These are phyloP conservation scores for Schizosaccharomyces octosporus DNA, from an alignment of 805 yeast species.

Conservation along the genomic window DNA sequence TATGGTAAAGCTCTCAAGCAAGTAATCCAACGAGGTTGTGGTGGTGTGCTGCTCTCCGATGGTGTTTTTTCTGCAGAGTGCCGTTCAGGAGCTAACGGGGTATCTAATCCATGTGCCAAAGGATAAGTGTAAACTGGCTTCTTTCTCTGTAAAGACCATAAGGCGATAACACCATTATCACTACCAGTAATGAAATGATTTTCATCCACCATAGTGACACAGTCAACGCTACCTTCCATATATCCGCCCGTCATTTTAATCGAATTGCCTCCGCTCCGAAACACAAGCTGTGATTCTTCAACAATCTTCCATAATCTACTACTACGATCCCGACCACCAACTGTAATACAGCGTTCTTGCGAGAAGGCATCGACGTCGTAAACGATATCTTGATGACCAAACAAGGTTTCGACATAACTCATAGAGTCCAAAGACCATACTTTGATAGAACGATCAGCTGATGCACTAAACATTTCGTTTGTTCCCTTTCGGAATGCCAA, in stretches of 20 bases:
- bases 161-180: constrained; percentile 71
- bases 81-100: constrained; percentile 22
- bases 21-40: constrained; percentile 70
- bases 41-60: constrained; percentile 21
- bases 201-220: constrained; percentile 77
- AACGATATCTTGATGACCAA: constrained; percentile 86
- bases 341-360: constrained; percentile 82
- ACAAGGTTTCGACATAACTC: constrained; percentile 70
- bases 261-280: constrained; percentile 31
- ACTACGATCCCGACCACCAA: constrained; percentile 83
- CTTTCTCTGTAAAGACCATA: constrained; percentile 81
- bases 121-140: constrained; percentile 53
- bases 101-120: constrained; percentile 51
- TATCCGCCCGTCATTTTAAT: constrained; percentile 28
- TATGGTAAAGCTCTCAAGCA: constrained; percentile 61
- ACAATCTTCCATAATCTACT: constrained; percentile 93
- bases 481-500: constrained; percentile 55
- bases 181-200: constrained; percentile 83
- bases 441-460: constrained; percentile 76
- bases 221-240: constrained; percentile 73
- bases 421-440: constrained; percentile 66
- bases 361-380: constrained; percentile 57
- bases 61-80: constrained; percentile 26
- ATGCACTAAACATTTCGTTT: constrained; percentile 73
- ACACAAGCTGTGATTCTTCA: constrained; percentile 81